Evolutionary conservation across 352 stramenopile species (phyloP).

Genomic region (Pythium dissimile): DNA sequence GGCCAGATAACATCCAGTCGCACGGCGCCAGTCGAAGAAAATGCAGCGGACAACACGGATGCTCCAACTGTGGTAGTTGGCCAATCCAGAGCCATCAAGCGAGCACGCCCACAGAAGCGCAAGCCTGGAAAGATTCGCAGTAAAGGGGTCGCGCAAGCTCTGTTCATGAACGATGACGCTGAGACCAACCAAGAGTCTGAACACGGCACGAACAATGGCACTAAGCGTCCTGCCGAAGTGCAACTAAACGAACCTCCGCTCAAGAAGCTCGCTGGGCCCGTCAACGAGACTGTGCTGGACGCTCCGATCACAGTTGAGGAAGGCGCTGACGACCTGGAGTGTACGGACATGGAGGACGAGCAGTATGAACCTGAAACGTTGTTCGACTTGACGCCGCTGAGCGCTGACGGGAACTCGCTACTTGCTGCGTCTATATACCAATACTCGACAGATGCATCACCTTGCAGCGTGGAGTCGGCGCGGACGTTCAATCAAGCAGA

Average conservation of each 20-base stretch:
- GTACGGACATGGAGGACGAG: constrained; percentile 15
- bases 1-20: no score
- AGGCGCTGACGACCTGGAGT: no score
- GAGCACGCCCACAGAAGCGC: constrained; percentile 6
- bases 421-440: constrained; percentile 13
- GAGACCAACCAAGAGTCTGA: not conserved
- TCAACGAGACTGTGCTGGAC: not conserved
- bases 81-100: not conserved
- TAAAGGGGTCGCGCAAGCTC: constrained; percentile 13
- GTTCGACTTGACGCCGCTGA: constrained; percentile 9
- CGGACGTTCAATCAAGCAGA: constrained; percentile 3
- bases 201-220: not conserved
- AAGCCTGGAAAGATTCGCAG: constrained; percentile 8
- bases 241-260: not conserved
- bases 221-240: not conserved
- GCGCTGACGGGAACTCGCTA: constrained; percentile 11
- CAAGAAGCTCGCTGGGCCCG: constrained; percentile 1
- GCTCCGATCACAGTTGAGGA: constrained; percentile 16
- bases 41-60: constrained; percentile 11
- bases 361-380: not conserved
- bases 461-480: no score
- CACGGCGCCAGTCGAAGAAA: no score
- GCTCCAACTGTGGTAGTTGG: not conserved
- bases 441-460: not conserved
- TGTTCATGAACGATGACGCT: constrained; percentile 17